A percentile compares a stretch with the other conserved stretches of the same genome.
These are phyloP conservation scores for Boletus subcaerulescens DNA, from an alignment of 768 basidiomycete species.

Conservation along the genomic window DNA sequence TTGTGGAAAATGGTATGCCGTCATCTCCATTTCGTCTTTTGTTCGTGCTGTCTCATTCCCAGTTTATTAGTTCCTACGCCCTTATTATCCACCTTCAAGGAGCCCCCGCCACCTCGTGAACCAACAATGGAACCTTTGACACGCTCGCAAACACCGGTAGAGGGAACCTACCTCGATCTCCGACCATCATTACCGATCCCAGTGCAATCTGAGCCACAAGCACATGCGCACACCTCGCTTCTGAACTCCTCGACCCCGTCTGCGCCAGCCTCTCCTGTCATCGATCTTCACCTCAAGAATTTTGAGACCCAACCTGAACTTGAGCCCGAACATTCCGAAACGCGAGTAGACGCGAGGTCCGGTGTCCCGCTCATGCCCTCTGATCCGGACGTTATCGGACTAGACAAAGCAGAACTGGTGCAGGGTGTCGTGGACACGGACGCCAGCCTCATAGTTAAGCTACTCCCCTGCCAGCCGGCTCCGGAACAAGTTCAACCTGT, in stretches of 20 bases:
- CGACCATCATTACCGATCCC: background rate
- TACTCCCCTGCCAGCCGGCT: constrained; percentile 1
- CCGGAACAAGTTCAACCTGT: constrained; percentile 1
- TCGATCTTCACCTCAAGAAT: constrained; percentile 1
- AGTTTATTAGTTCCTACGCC: constrained; percentile 1
- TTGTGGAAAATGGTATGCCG: constrained; percentile 9
- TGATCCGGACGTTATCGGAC: background rate
- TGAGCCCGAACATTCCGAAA: background rate
- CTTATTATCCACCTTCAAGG: background rate
- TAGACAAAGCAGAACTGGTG: background rate
- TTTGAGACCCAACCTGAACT: background rate
- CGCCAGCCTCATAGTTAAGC: background rate
- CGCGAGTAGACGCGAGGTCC: background rate
- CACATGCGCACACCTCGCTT: background rate
- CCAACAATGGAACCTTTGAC: background rate
- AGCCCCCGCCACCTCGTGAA: background rate
- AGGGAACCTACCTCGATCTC: background rate
- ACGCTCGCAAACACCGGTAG: background rate
- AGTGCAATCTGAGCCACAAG: constrained; percentile 1
- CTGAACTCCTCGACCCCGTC: background rate
- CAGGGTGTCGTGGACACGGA: background rate
- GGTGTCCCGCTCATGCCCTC: background rate
- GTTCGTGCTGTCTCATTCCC: constrained; percentile 5
- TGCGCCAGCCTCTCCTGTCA: constrained; percentile 5
- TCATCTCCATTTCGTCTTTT: background rate